A percentile compares a stretch with the other conserved stretches of the same genome.
Evolutionary conservation across 164 flowering plant species (phyloP).

Genomic region (Berberis vulgaris): DNA sequence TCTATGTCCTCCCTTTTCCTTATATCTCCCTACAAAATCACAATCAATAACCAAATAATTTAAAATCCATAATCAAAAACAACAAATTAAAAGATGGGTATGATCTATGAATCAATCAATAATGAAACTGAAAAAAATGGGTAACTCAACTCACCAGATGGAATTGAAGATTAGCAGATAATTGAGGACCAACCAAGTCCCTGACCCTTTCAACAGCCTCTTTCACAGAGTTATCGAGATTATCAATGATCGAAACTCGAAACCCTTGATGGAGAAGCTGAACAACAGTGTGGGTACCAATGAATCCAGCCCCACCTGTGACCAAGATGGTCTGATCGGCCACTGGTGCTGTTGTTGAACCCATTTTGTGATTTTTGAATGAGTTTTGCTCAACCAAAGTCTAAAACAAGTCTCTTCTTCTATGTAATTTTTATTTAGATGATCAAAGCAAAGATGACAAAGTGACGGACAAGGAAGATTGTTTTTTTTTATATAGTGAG

Average conservation of each 20-base stretch:
- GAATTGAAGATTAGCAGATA: slow-evolving; percentile 52
- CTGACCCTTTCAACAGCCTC: slow-evolving; percentile 64
- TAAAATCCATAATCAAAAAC: slow-evolving; percentile 2
- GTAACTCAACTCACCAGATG: slow-evolving; percentile 13
- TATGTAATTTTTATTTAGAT: too few relatives aligned
- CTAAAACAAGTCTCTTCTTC: too few relatives aligned
- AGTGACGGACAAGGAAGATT: too few relatives aligned
- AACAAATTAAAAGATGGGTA: background rate
- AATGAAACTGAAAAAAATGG: background rate
- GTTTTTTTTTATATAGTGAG: too few relatives aligned
- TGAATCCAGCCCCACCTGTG: slow-evolving; percentile 95
- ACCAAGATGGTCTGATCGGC: slow-evolving; percentile 42
- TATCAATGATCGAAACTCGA: slow-evolving; percentile 61
- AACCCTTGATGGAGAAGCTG: slow-evolving; percentile 69
- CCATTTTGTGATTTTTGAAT: too few relatives aligned
- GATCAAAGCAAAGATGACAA: too few relatives aligned
- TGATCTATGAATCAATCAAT: background rate
- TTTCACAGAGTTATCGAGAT: slow-evolving; percentile 59
- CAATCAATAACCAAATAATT: background rate
- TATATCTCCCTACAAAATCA: slow-evolving; percentile 54
- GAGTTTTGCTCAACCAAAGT: too few relatives aligned
- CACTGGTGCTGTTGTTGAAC: slow-evolving; percentile 14
- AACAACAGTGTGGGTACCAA: slow-evolving; percentile 81
- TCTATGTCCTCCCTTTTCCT: slow-evolving; percentile 80
- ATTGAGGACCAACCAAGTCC: slow-evolving; percentile 49